phyloP scores from a whole-genome alignment of 2,329 filamentous ascomycete genomes.

The Cladosporium halotolerans region DNA sequence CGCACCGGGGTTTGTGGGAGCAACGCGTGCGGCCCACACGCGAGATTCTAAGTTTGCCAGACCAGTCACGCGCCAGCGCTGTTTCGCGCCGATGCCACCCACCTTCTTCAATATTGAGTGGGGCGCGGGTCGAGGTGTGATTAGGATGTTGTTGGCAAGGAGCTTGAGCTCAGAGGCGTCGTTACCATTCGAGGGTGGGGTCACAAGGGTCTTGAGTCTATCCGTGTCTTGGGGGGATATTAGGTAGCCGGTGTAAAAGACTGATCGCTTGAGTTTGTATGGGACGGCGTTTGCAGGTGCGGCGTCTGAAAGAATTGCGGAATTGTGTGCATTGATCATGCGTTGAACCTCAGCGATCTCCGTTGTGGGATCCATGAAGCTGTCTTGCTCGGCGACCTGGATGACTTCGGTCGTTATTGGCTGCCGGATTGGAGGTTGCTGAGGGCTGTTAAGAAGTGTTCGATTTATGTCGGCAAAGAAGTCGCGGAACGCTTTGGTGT shows the following conservation, averaged over 20 bases:
- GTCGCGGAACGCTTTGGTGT: slow-evolving; percentile 74
- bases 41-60: slow-evolving; percentile 69
- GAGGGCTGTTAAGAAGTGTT: slow-evolving; percentile 36
- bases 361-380: slow-evolving; percentile 66
- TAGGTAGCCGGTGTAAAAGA: slow-evolving; percentile 90
- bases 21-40: slow-evolving; percentile 79
- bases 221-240: slow-evolving; percentile 66
- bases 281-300: slow-evolving; percentile 42
- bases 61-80: slow-evolving; percentile 77
- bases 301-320: slow-evolving; percentile 43
- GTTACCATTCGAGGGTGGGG: slow-evolving; percentile 55
- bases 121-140: slow-evolving; percentile 70
- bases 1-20: slow-evolving; percentile 62
- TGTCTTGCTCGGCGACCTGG: slow-evolving; percentile 72
- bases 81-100: slow-evolving; percentile 76
- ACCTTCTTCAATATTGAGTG: slow-evolving; percentile 70
- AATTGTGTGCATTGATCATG: slow-evolving; percentile 84
- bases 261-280: slow-evolving; percentile 73
- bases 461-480: slow-evolving; percentile 77
- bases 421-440: slow-evolving; percentile 47
- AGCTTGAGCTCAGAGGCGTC: slow-evolving; percentile 65
- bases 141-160: slow-evolving; percentile 86
- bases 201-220: slow-evolving; percentile 63
- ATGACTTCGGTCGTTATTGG: slow-evolving; percentile 74
- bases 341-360: slow-evolving; percentile 82